Base-by-base conservation (phyloP, 441 rosid species). In the Aquilaria agallochum region DNA sequence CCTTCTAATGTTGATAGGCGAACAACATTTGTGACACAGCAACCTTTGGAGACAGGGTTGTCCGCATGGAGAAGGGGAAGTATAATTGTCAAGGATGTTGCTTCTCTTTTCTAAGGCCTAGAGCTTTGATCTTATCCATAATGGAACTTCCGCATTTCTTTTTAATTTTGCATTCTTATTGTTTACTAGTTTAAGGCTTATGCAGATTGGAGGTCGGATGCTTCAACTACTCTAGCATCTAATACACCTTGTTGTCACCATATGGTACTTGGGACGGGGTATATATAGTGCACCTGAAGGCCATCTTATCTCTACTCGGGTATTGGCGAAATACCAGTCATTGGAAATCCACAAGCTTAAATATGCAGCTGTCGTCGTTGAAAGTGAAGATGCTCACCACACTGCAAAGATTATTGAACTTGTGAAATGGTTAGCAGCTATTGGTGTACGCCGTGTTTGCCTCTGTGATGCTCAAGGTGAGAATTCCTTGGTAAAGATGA, bases 381-480 rank as follows among this genome's bases (percentile, higher is more conserved):
- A 92, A 64, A 83, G 89, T 54, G 86, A 82, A 65, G 96, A 78
- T 58, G 88, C 94, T 75, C 50, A 36, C 53, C 74, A 76, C 46
- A 77, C 70, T 67, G 47, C 74, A 3, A 69, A 80, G 45, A 63
- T 86, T 50, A 44, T 84, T 61, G 55, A 78, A 75, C 98, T 89
- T 75, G 68, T 94, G 79, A 78, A 67, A 42, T 83, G 90, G 89
- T 60, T 89, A 63, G 58, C 27, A 40, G 75, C 68, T 72, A 67
- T 89, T 64, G 94, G 99, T 5, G 80, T 87, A 55, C 87, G 78
- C 69, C 77, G 68, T 60, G 70, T 86, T 45, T 90, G 94, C 75
- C 83, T 94, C 2, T 94, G 83, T 72, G 97, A 94, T 70, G 32
- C 70, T 0, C 82, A 85, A 91, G 96, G 97, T 91, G 74, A 68